Percentiles rank a stretch among this genome's conserved stretches.
These are phyloP conservation scores for Avena insularis DNA, from an alignment of 176 grass and related monocot genomes.

Conservation along the genomic window DNA sequence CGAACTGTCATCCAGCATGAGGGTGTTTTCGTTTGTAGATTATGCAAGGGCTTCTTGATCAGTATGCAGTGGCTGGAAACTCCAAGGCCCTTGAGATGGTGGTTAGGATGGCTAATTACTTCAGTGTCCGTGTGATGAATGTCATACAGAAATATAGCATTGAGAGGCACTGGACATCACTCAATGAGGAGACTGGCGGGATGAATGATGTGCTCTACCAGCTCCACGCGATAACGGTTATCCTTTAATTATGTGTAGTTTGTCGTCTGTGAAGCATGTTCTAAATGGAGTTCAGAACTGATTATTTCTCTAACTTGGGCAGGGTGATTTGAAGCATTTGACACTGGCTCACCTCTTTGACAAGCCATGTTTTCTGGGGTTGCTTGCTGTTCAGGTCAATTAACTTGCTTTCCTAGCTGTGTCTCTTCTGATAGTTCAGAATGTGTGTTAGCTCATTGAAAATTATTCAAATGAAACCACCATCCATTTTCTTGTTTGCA, in stretches of 20 bases:
- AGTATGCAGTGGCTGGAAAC: slow-evolving; percentile 68
- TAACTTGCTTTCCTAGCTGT: slow-evolving; percentile 22
- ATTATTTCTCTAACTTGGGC: slow-evolving; percentile 42
- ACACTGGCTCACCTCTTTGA: slow-evolving; percentile 93
- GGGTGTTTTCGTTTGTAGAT: slow-evolving; percentile 53
- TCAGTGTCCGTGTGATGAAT: slow-evolving; percentile 83
- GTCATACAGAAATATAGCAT: slow-evolving; percentile 91
- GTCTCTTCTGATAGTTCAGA: background rate
- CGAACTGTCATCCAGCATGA: background rate
- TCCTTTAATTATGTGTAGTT: slow-evolving; percentile 23
- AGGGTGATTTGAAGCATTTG: slow-evolving; percentile 90
- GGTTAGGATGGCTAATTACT: slow-evolving; percentile 88
- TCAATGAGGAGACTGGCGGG: slow-evolving; percentile 97
- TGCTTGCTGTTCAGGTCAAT: slow-evolving; percentile 87
- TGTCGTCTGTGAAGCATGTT: background rate
- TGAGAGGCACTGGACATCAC: slow-evolving; percentile 84
- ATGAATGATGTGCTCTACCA: slow-evolving; percentile 98
- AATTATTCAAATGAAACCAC: background rate
- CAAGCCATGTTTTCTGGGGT: slow-evolving; percentile 95
- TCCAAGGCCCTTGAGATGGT: slow-evolving; percentile 77
- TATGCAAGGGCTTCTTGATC: slow-evolving; percentile 98
- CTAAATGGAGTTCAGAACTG: background rate
- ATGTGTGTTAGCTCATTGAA: slow-evolving; percentile 10
- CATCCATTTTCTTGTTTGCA: background rate
- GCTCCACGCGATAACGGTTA: slow-evolving; percentile 83